phyloP scores from a whole-genome alignment of 192 early-diverging fungal species.

The Gaertneriomyces semiglobifer region DNA sequence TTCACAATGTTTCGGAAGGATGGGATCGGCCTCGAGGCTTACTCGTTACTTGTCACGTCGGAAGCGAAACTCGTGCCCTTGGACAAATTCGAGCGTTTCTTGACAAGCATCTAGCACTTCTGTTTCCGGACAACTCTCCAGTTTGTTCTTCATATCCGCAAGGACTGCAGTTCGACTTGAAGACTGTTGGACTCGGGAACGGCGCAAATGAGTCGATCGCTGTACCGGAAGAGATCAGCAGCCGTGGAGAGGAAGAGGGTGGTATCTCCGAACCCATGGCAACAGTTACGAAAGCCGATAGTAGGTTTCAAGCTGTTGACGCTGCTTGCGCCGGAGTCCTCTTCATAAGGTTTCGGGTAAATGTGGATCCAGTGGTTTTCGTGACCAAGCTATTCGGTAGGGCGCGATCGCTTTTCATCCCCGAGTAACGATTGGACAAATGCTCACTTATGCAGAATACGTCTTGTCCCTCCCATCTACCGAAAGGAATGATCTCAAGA shows the following conservation, averaged over 20 bases:
- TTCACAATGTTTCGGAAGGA: conserved; percentile 11
- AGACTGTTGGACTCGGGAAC: conserved; percentile 18
- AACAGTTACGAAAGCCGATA: conserved; percentile 17
- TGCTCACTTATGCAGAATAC: conserved; percentile 8
- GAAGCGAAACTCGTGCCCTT: conserved; percentile 30
- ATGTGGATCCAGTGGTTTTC: conserved; percentile 41
- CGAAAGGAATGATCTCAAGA: neutral
- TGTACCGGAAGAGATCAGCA: neutral
- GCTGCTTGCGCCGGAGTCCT: conserved; percentile 46
- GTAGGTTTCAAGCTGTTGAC: conserved; percentile 47
- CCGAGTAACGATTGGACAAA: neutral
- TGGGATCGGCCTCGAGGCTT: conserved; percentile 19
- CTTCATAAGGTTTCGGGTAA: conserved; percentile 46
- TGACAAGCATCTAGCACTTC: conserved; percentile 13
- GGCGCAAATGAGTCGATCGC: no score
- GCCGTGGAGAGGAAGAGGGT: conserved; percentile 3
- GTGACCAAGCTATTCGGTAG: conserved; percentile 42
- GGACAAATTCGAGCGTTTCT: conserved; percentile 31
- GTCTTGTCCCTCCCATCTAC: neutral
- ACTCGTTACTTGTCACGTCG: conserved; percentile 24
- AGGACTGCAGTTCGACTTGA: conserved; percentile 27
- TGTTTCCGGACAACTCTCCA: conserved; percentile 28
- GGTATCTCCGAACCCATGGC: neutral
- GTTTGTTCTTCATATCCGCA: conserved; percentile 8
- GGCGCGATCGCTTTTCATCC: neutral